Evolutionary conservation across 176 grass and related monocot genomes (phyloP), one percentile per base, ranked within the genome.

Genomic region (Rhynchospora pubera): DNA sequence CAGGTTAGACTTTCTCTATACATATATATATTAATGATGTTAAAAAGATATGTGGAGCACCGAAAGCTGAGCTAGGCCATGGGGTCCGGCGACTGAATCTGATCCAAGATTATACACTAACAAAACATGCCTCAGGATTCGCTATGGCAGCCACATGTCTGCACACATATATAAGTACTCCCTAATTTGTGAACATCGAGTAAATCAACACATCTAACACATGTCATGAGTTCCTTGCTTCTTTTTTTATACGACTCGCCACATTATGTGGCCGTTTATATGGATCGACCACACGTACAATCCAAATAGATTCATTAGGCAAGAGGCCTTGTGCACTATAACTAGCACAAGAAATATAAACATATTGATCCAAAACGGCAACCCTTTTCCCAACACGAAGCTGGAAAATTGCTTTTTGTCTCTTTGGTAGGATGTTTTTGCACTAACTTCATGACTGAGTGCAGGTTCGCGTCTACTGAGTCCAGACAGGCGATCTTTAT

Each of bases 381-480:
- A n/a, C n/a, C n/a, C n/a, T n/a, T n/a, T 72, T 12, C n/a, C n/a
- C n/a, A n/a, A n/a, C n/a, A n/a, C n/a, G n/a, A n/a, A n/a, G n/a
- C n/a, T n/a, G n/a, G n/a, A 48, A 48, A 6, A 48, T 72, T 47
- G 13, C 68, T 72, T 72, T 72, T 72, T 72, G 68, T 72, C 68
- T 72, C 44, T n/a, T 72, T 72, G 32, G 14, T 67, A 42, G 18
- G 9, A 72, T 72, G 43, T 23, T 72, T 47, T 72, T 48, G 19
- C n/a, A 47, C 67, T 46, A 21, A 72, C 22, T 72, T 72, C 19
- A 72, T 72, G 68, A n/a, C 14, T 57, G 15, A 57, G 16, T 57
- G 53, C 13, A 34, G 32, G 32, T 1, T 34, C 3, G 32, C 32
- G 3, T 34, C 12, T 18, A 5, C 1, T 57, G 53, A 57, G 15